Evolutionary conservation across 2,329 filamentous ascomycete genomes (phyloP), one percentile per base, ranked within the genome.

Genomic region (Sporothrix phasma): DNA sequence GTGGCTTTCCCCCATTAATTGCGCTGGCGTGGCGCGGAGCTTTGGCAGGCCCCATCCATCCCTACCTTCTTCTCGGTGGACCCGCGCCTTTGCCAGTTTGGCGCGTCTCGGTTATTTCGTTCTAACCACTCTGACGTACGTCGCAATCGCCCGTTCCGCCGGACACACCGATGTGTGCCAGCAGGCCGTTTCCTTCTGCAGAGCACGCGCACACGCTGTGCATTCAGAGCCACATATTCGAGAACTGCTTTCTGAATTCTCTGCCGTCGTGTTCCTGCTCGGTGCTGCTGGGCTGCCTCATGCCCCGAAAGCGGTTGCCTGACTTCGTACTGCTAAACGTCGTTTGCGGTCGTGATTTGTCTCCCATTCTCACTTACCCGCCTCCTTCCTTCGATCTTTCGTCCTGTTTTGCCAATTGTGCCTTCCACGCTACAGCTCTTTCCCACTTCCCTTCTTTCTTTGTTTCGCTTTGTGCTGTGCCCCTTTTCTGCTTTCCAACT

Each of bases 51-150:
- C 29, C 51, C 53, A 17, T 58, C n/a, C 53, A 26, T 58, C 22
- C 54, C 46, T 62, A 24, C 46, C 46, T 46, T 51, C 45, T 39
- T 53, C 46, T 54, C 47, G 49, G 31, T 31, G 60, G 46, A 19
- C 60, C 60, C 46, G 46, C 47, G 15, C 37, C 47, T 26, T 53
- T 53, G 51, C 34, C 31, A 39, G 45, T 41, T n/a, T 46, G 60
- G 37, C 19, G 43, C 54, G 29, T 62, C 46, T 62, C 60, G 60
- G 60, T 56, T 45, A 64, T 61, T 47, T 31, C 58, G 24, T 34
- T 53, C n/a, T 37, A 22, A 58, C 46, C 58, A 47, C 63, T 61
- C 63, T 64, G 63, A 64, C 63, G 63, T 64, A 64, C 39, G 62
- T 47, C 31, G 43, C 61, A 53, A n/a, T 46, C 37, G 15, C 26